phyloP scores from a whole-genome alignment of 1,284 basidiomycete species.

The Athelia sp. region DNA sequence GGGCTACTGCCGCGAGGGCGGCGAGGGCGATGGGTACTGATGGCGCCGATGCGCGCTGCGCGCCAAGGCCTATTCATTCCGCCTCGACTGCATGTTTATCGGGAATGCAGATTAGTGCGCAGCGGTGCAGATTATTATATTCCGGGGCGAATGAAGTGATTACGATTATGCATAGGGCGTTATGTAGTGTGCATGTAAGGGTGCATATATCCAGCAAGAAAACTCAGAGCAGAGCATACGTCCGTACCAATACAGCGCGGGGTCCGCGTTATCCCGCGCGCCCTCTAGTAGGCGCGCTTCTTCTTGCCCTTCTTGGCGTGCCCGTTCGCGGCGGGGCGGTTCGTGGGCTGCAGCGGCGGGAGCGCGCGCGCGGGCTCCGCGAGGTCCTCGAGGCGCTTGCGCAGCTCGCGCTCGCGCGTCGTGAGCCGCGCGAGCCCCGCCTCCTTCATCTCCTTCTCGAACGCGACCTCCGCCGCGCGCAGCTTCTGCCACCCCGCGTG shows the following conservation, averaged over 20 bases:
- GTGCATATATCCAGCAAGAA: too few relatives aligned
- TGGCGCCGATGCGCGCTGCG: not conserved
- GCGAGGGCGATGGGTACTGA: constrained; percentile 87
- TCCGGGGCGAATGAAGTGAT: too few relatives aligned
- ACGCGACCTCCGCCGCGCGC: constrained; percentile 62
- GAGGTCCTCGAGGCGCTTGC: constrained; percentile 67
- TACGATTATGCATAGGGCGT: too few relatives aligned
- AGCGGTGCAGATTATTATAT: too few relatives aligned
- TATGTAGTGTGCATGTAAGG: too few relatives aligned
- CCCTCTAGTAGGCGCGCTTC: constrained; percentile 31
- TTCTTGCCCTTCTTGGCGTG: constrained; percentile 58
- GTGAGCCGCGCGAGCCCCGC: constrained; percentile 57
- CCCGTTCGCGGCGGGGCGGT: constrained; percentile 36
- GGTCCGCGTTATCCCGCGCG: too few relatives aligned
- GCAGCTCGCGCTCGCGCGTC: constrained; percentile 66
- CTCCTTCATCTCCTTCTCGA: constrained; percentile 67
- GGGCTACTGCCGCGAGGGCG: constrained; percentile 85
- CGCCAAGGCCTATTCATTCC: constrained; percentile 34
- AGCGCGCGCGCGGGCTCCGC: constrained; percentile 36
- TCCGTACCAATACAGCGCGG: too few relatives aligned
- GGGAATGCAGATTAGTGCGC: too few relatives aligned
- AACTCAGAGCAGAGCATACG: too few relatives aligned
- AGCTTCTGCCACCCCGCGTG: constrained; percentile 83
- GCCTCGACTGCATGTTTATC: constrained; percentile 13
- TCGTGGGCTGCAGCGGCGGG: constrained; percentile 34